Evolutionary conservation across 352 stramenopile genomes (phyloP), one percentile per base, ranked within the genome.

Genomic region (Phytophthora chlamydospora): DNA sequence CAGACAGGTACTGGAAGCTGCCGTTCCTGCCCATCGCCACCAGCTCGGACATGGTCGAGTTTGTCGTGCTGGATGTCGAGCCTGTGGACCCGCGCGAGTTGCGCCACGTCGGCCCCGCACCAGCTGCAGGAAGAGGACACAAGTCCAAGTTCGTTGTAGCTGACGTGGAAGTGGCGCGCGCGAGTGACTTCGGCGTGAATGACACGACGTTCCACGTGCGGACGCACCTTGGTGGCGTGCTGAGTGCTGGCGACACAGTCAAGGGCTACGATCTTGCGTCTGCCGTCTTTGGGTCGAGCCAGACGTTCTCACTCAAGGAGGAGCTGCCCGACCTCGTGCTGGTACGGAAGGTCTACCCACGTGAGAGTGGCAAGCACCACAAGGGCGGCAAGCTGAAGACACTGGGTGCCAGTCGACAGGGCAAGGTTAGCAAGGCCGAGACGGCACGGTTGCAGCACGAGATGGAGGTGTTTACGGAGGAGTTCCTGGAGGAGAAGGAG

Each of bases 181-280:
- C 56, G 17, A 83, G 73, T 44, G 85, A 94, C 59, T 91, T 94
- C 68, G 85, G 85, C 27, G 80, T 88, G 35, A 94, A 92, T 62
- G 85, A 94, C 55, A 89, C 76, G 56, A 90, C 76, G 17, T 91
- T 88, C 60, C 54, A 83, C 19, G 66, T 90, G 10, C 75, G 76
- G 4, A 89, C 67, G 40, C 85, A 94, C 47, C 66, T 94, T 34
- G 83, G 83, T 16, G 69, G 62, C 5, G 53, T 87, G 21, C 64
- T 94, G 36, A 55, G 73, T 31, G 81, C 78, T 0, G 83, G 85
- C 13, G 83, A 94, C 56, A 81, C 65, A 6, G 84, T 90, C 45
- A 85, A 87, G 62, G 83, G 83, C 42, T 93, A 93, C 62, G 83
- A 93, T 63, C 62, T 93, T 17, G 65, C 78, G 3, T 76, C 71